Evolutionary conservation across 2,329 filamentous ascomycete species (phyloP), one percentile per base, ranked within the genome.

Genomic region (Scytalidium sp.): DNA sequence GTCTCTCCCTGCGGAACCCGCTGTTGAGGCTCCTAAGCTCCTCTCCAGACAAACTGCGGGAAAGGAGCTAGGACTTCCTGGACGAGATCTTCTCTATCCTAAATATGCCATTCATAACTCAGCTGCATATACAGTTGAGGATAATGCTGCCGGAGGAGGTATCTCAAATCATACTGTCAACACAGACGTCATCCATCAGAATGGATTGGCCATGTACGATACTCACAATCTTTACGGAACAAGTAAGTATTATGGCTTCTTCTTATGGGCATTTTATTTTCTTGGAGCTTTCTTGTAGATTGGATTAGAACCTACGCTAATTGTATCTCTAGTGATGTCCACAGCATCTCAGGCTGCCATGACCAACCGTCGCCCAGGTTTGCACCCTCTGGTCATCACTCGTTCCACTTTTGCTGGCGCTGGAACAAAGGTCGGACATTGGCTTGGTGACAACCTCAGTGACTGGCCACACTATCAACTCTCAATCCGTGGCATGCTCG

Each of bases 211-310:
- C 19, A 81, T 88, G 65, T 90, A 88, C 61, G 88, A 92, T 57
- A 87, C 83, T 0, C 88, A 92, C 65, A 91, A 91, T 58, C 67
- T 91, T 1, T 90, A 88, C 64, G 88, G 88, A 1, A 79, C 80
- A 7, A 84, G 69, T 71, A 63, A 64, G 70, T 64, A 13, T 27
- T 36, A 36, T 36, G 11, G 4, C 5, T 36, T 36, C 17, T 29
- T 29, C 25, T 29, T 29, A 8, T 29, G 7, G 25, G 13, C 7
- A 29, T 13, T 13, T 8, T 13, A 29, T 13, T 8, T 13, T 13
- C 13, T 13, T 29, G 7, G 7, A 8, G 25, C 25, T 13, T 8
- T 7, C 7, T 29, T 13, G 13, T 7, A 8, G 7, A 29, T 29
- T 29, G 7, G 7, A 13, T 4, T 5, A 36, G 13, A 6, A 36